Base-by-base conservation (phyloP, 352 stramenopile genomes). In the Globisporangium yorkense region DNA sequence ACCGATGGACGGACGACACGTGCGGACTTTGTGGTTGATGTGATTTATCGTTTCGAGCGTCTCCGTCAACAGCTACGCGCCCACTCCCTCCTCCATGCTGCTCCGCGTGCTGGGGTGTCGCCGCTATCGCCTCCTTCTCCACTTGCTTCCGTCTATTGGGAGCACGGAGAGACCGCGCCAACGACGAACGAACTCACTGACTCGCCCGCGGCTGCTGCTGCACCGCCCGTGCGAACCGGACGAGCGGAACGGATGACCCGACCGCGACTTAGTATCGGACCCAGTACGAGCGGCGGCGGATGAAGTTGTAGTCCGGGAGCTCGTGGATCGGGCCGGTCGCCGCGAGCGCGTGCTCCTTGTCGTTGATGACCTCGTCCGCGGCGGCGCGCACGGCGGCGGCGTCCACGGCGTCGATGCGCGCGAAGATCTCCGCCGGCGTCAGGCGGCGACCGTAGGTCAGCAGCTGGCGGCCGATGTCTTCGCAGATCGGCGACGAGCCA, bases 251-350 rank as follows among this genome's bases (percentile, higher is more conserved):
- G 45, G 61, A 43, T 43, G 13, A 18, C 39, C 51, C 61, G 55
- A 47, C 57, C 18, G 40, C 40, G 27, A 58, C 65, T 81, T 90
- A 96, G 86, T 92, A 93, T 75, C 85, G 84, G 70, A 98, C 75
- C 96, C 96, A 99, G 94, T 98, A 99, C 56, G 97, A 98, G 71
- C 98, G 90, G 75, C 96, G 88, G 78, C 97, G 92, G 80, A 99
- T 98, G 81, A 98, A 99, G 77, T 98, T 99, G 92, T 99, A 99
- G 77, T 99, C 97, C 44, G 97, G 97, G 71, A 99, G 81, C 72
- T 99, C 96, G 78, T 99, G 87, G 68, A 99, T 97, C 60, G 97
- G 96, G 51, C 97, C 97, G 21, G 99, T 90, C 51, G 96, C 97
- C 40, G 97, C 96, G 47, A 99, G 80, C 37, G 97, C 97, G 86